Evolutionary conservation across 1,284 basidiomycete genomes (phyloP), one percentile per base, ranked within the genome.

Genomic region (Farysia itapuensis): DNA sequence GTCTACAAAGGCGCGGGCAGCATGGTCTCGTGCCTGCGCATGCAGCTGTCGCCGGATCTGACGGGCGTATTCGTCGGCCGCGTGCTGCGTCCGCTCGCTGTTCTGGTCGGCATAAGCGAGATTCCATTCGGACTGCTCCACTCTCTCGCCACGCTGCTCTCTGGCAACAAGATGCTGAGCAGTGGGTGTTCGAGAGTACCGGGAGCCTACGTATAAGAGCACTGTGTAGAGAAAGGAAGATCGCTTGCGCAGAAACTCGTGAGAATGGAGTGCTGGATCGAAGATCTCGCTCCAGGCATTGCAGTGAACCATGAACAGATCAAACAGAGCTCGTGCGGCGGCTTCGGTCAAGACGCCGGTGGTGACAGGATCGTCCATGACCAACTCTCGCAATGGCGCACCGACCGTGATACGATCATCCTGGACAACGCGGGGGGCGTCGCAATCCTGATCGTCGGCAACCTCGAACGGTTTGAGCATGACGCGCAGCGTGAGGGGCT

Each of bases 391-490:
- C 13, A 38, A 28, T 16, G 57, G 54, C 14, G 53, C 28, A 4
- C 48, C 59, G 9, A 45, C 29, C 14, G 59, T 45, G 28, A 47
- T 47, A 30, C 46, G 51, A 15, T 56, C 51, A 18, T 56, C 58
- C 13, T 35, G 31, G 16, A 52, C n/a, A 6, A 43, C 35, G 15
- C 48, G 37, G 3, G 48, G 52, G 9, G 59, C 57, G 18, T 48
- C 59, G 43, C 43, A 54, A 21, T 63, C 52, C 16, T 47, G 47
- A n/a, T 46, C 39, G 14, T 53, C 46, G 8, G 49, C 45, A 2
- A 64, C 54, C 32, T 63, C 59, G 29, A 63, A 63, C 0, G 60
- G 60, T 39, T 58, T 58, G 39, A 64, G 60, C 60, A 64, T 64
- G 40, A 50, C 44, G 1, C 54, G 44, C 7, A 64, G 35, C 4